Evolutionary conservation across 352 stramenopile genomes (phyloP), one percentile per base, ranked within the genome.

Genomic region (Phytopythium ostracodes): DNA sequence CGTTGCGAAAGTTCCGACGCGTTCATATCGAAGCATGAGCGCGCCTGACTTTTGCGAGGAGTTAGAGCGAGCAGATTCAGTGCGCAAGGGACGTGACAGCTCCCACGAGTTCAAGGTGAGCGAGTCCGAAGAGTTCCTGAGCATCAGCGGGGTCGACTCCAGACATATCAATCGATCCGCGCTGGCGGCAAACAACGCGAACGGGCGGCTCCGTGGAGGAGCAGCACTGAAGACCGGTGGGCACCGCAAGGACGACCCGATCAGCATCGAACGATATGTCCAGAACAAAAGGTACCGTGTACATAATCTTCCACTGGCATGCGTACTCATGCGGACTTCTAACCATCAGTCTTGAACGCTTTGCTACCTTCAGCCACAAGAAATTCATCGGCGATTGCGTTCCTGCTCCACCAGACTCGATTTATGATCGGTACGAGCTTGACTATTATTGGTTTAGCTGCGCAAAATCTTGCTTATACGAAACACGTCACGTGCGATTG

Each of bases 41-140:
- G 79, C 78, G 33, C 82, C 82, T n/a, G 82, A 94, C 59, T 79
- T 88, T 54, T 65, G 68, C 0, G 82, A 94, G 44, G 82, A 93
- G n/a, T 50, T 86, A 20, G 66, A 72, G 2, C 68, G 64, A 18
- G n/a, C 44, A 0, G 65, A 73, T 18, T 64, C 58, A 11, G 33
- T 55, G 7, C 77, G 65, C 38, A 72, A 66, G 42, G 60, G 57
- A 11, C 66, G 75, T 12, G 76, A 84, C 25, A 87, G 72, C 52
- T 55, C 63, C 6, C 69, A 65, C 42, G 77, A 85, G 46, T 42
- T 65, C 25, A 73, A 73, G 25, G 51, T 65, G n/a, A 56, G 59
- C 2, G 53, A 68, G 46, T 62, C 62, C 25, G 67, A 75, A 11
- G 72, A 77, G 60, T 65, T 66, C 56, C 62, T 60, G 12, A 77